These are phyloP conservation scores for Corrigiola litoralis DNA, from an alignment of 179 eudicot species.

Conservation along the genomic window DNA sequence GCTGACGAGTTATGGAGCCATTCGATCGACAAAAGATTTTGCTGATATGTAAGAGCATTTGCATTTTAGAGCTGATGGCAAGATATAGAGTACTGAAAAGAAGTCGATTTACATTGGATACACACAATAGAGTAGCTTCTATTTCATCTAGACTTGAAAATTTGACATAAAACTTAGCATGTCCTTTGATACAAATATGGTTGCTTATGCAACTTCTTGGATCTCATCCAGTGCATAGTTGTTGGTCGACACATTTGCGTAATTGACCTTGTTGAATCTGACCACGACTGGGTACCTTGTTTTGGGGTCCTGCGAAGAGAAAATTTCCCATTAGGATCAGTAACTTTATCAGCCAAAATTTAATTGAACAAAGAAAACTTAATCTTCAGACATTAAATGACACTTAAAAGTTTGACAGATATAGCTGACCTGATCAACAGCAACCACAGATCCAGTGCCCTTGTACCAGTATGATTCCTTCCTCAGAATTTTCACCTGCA, in stretches of 20 bases:
- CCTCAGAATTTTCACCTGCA: conserved; percentile 79
- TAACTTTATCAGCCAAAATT: not conserved
- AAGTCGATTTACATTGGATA: conserved; percentile 31
- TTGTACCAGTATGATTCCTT: conserved; percentile 96
- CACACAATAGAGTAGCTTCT: conserved; percentile 17
- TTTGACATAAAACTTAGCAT: conserved; percentile 16
- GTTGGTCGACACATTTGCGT: conserved; percentile 88
- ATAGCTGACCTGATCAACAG: conserved; percentile 81
- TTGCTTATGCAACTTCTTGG: conserved; percentile 47
- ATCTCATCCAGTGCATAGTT: conserved; percentile 93
- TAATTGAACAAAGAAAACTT: not conserved
- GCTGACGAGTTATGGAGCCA: not conserved
- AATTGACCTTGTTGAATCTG: conserved; percentile 87
- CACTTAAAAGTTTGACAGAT: not conserved
- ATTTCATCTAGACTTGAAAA: conserved; percentile 24
- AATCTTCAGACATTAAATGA: not conserved
- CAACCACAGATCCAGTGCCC: conserved; percentile 84
- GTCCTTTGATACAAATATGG: conserved; percentile 3
- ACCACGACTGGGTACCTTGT: conserved; percentile 91
- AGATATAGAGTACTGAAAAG: conserved; percentile 11
- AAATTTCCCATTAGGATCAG: not conserved
- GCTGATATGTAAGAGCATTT: conserved; percentile 1
- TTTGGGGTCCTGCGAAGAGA: conserved; percentile 65
- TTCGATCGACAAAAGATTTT: not conserved
- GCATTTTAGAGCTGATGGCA: conserved; percentile 11